A percentile compares a stretch with the other conserved stretches of the same genome.
Conservation (phyloP, 2,329 filamentous ascomycete species). For the Aspergillus sp. region DNA sequence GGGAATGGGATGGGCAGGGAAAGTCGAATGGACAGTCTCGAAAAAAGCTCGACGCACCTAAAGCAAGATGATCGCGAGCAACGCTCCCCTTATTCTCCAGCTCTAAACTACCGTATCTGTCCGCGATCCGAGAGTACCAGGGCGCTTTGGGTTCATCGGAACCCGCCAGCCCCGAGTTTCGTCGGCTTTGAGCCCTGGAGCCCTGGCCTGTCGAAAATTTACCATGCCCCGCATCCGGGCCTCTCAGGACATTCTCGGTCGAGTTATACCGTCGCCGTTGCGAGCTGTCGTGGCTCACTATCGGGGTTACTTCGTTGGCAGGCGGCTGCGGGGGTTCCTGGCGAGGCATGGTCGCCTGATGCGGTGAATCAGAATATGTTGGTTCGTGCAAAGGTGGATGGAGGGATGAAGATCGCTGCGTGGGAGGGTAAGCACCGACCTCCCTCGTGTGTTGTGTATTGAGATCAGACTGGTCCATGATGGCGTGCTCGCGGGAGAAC, state of each 20-base stretch:
- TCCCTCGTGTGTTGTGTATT: slow-evolving; percentile 21
- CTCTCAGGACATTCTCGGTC: slow-evolving; percentile 24
- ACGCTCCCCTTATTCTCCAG: slow-evolving; percentile 67
- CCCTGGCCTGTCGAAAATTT: slow-evolving; percentile 10
- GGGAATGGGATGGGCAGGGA: slow-evolving; percentile 1
- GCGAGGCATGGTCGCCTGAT: slow-evolving; percentile 19
- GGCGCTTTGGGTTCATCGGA: slow-evolving; percentile 20
- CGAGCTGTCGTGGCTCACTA: slow-evolving; percentile 25
- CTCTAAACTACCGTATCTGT: slow-evolving; percentile 63
- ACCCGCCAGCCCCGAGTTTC: slow-evolving; percentile 3
- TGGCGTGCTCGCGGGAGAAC: slow-evolving; percentile 31
- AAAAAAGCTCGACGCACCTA: slow-evolving; percentile 48
- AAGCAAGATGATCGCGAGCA: slow-evolving; percentile 63
- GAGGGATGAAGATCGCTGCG: slow-evolving; percentile 23
- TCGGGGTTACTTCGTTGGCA: slow-evolving; percentile 33
- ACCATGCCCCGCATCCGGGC: slow-evolving; percentile 11
- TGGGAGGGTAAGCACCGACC: slow-evolving; percentile 21
- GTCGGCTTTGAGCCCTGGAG: slow-evolving; percentile 6
- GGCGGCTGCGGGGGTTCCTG: slow-evolving; percentile 17
- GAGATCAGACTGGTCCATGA: slow-evolving; percentile 34
- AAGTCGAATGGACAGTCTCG: background rate
- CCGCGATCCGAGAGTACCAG: slow-evolving; percentile 52
- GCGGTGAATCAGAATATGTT: slow-evolving; percentile 21
- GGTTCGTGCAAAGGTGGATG: slow-evolving; percentile 15
- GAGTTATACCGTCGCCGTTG: slow-evolving; percentile 33